Base-by-base conservation (phyloP, 148 eudicot genomes). In the Arctostaphylos glauca region DNA sequence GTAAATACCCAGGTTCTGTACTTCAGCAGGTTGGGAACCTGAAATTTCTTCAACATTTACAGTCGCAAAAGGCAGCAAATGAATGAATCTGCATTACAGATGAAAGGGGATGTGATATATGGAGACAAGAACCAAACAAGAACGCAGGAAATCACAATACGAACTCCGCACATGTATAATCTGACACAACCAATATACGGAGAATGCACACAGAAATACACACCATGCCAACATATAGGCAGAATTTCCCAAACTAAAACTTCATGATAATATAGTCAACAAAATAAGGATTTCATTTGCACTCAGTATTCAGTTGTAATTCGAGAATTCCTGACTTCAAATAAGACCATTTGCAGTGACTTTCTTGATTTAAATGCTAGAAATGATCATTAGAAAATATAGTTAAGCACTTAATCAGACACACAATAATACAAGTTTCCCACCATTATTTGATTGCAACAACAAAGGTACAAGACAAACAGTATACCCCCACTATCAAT, bases 11-110 rank as follows among this genome's bases (percentile, higher is more conserved):
- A 97, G 89, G 81, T 94, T 97, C 47, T 86, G 89, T 76, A 97
- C 99, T 94, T 97, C 92, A 84, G 95, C 99, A 71, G 98, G 97
- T 78, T 86, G 87, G 41, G 95, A 92, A 48, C 95, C 98, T 55
- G 96, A 93, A 86, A 97, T 80, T 79, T 94, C 90, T 77, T 94
- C 97, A 49, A 85, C 96, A 80, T 92, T 89, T 56, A 96, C 88
- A 13, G 98, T 97, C 3, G 96, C 94, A 87, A 97, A 94, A 76
- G 94, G 84, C 52, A 92, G 25, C 18, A 96, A 90, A 87, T 90
- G 90, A 81, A 83, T 55, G 72, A 81, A 87, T 89, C 99, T 94
- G 96, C 90, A 86, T 21, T 47, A 83, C 47, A 41, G 31, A 62
- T 58, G 67, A 66, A 52, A 80, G 3, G 43, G 73, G 14, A 44